These are phyloP conservation scores for Batkoa obscura DNA, from an alignment of 371 early-diverging fungal species.

Conservation along the genomic window DNA sequence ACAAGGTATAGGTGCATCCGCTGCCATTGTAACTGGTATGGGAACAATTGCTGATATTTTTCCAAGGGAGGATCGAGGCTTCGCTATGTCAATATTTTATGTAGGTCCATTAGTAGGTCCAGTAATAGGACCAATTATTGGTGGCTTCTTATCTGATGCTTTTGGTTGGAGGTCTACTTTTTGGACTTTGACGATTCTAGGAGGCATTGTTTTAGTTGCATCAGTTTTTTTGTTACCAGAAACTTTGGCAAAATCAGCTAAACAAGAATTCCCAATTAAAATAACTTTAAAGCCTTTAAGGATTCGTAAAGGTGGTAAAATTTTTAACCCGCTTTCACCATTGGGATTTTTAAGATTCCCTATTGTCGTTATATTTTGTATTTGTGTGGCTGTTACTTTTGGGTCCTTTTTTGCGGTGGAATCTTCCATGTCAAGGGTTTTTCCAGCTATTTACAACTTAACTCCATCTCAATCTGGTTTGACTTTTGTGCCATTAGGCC, in stretches of 20 bases:
- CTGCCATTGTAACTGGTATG: conserved; percentile 47
- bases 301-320: background rate
- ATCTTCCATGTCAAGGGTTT: conserved; percentile 16
- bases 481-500: conserved; percentile 20
- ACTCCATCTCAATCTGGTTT: conserved; percentile 20
- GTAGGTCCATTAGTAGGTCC: conserved; percentile 34
- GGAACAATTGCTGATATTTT: conserved; percentile 41
- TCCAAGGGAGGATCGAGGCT: conserved; percentile 18
- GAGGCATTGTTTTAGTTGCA: conserved; percentile 13
- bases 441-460: conserved; percentile 12
- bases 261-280: background rate
- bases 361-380: conserved; percentile 19
- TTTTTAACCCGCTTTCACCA: conserved; percentile 13
- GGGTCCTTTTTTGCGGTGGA: conserved; percentile 27
- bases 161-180: conserved; percentile 44
- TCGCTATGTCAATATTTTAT: conserved; percentile 33
- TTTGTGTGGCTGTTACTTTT: conserved; percentile 28
- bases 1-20: conserved; percentile 48
- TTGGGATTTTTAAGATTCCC: conserved; percentile 21
- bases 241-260: background rate
- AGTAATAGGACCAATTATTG: conserved; percentile 22
- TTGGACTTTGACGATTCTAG: conserved; percentile 29
- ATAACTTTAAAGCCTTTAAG: background rate
- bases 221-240: background rate
- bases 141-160: conserved; percentile 22